Evolutionary conservation across 257 asterid species (phyloP), one percentile per base, ranked within the genome.

Genomic region (Jasminum sambac): DNA sequence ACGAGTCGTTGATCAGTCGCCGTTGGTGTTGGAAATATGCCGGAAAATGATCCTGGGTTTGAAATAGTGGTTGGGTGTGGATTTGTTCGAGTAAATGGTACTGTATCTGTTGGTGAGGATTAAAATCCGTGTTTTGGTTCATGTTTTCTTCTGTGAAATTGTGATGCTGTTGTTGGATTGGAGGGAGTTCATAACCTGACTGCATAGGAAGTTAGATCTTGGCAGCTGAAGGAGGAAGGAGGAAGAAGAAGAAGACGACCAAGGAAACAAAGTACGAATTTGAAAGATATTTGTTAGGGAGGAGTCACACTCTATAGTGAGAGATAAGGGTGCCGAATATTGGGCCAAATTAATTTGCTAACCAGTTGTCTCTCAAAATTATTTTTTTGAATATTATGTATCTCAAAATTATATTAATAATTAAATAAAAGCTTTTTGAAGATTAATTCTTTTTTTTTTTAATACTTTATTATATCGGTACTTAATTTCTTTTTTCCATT

Each of bases 111-210:
- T 52, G 76, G 9, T 67, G 72, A 17, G 16, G 37, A 55, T 21
- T 55, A 38, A 43, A 66, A 6, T 65, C 76, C 38, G 44, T 48
- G 30, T 73, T 69, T 70, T 79, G 84, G 82, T 79, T 83, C 70
- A 75, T 60, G 64, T 44, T 67, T 16, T 77, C 80, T 21, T 57
- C 21, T 0, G 13, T 69, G 23, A 63, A 41, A 44, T 52, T 43
- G 7, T 67, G 80, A 66, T 72, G 79, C 2, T 57, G 79, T 17
- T 74, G 79, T 40, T 71, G 83, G 79, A 81, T 72, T 59, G 84
- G 87, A 26, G 81, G 78, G 81, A 84, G 81, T 42, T 68, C 90
- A 55, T 21, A 82, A 63, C 82, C 82, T 44, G 89, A 75, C 75
- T 87, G 86, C 92, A 87, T 82, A 30, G 36, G 4, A 30, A 30